Evolutionary conservation across 2,329 filamentous ascomycete genomes (phyloP).

Genomic region (Colletotrichum aenigma): DNA sequence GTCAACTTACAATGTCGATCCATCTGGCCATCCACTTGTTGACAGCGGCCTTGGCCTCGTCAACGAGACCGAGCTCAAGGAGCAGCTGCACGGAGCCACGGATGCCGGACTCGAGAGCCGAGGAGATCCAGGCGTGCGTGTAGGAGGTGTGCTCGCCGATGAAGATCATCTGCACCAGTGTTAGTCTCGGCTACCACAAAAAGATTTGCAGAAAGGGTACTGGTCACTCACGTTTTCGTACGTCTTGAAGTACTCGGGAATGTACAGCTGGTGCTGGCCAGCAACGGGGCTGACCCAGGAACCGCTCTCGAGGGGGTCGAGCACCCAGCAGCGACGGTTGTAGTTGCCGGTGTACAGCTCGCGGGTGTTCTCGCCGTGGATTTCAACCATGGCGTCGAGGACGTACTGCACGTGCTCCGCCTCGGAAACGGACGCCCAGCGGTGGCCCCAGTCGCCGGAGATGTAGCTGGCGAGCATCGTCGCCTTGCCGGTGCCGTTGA

Average conservation of each 20-base stretch:
- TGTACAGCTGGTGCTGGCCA: slow-evolving; percentile 71
- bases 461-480: slow-evolving; percentile 66
- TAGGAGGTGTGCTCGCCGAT: slow-evolving; percentile 73
- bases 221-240: slow-evolving; percentile 55
- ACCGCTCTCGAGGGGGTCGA: slow-evolving; percentile 64
- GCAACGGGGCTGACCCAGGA: slow-evolving; percentile 65
- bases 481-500: slow-evolving; percentile 68
- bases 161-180: slow-evolving; percentile 59
- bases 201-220: background rate
- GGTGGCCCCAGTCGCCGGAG: slow-evolving; percentile 41
- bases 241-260: slow-evolving; percentile 76
- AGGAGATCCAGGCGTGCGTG: slow-evolving; percentile 74
- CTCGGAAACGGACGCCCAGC: slow-evolving; percentile 44
- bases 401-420: slow-evolving; percentile 67
- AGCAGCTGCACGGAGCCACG: slow-evolving; percentile 68
- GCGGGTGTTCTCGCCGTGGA: slow-evolving; percentile 65
- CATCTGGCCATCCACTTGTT: slow-evolving; percentile 73
- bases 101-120: slow-evolving; percentile 70
- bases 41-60: slow-evolving; percentile 69
- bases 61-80: slow-evolving; percentile 68
- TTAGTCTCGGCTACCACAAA: background rate
- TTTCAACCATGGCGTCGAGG: slow-evolving; percentile 68
- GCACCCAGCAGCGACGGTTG: slow-evolving; percentile 68
- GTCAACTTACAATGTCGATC: slow-evolving; percentile 50
- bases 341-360: slow-evolving; percentile 70